Base-by-base conservation (phyloP, 768 basidiomycete genomes). In the Phaffia tasmanica region DNA sequence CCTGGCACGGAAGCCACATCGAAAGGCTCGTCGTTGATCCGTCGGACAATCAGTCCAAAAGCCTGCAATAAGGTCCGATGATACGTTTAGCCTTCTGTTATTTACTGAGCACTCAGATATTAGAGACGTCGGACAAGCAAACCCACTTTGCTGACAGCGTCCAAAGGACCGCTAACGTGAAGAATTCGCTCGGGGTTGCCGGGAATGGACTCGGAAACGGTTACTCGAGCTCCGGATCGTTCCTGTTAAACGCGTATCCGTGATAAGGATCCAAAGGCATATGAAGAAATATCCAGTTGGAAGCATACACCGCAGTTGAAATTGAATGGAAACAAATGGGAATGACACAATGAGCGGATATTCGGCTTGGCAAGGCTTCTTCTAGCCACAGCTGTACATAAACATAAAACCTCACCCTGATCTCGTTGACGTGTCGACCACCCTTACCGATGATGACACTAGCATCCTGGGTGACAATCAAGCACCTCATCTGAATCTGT, bases 141-240 rank as follows among this genome's bases (percentile, higher is more conserved):
- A 75, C 83, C 67, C 67, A 88, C 94, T 86, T 99, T 99, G 66
- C 89, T 91, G 23, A 98, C 95, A n/a, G 95, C 93, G 73, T 99
- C 95, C 60, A 99, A 82, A 25, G 92, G 87, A 2, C 95, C 95
- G 71, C 87, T 90, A 69, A 99, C 93, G 75, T 93, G 93, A 72
- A 99, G 80, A 71, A 99, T 97, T 56, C 95, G 86, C 79, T 99
- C 95, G n/a, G 95, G 95, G 75, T 98, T 98, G 11, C 94, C 94
- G 3, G 95, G 91, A 68, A 98, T 97, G 74, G 91, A 91, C 79
- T 99, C 95, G 23, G 92, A 98, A 57, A 99, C 91, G 81, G 92
- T 89, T 72, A 98, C 91, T 58, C 91, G 83, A 18, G 94, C 93
- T 54, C 90, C 91, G 71, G 89, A 92, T 81, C 94, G 95, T 65